Conservation (phyloP, 495 filamentous ascomycete species). For the Trichoderma virens region DNA sequence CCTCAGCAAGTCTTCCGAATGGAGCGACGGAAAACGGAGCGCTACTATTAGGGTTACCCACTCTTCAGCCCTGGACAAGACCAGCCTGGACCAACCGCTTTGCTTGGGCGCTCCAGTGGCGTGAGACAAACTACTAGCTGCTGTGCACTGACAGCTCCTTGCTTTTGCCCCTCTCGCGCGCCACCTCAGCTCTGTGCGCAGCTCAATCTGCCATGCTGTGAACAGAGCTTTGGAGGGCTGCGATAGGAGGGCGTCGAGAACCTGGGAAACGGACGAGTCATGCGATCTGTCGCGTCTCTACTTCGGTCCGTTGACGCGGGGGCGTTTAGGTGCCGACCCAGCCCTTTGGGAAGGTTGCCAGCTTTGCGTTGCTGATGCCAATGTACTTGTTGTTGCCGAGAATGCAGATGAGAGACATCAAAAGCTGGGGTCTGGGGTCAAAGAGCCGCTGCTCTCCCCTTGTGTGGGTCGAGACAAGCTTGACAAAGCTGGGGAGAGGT, state of each 20-base stretch:
- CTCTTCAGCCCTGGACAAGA: conserved; percentile 4
- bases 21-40: conserved; percentile 2
- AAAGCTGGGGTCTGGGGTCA: background rate
- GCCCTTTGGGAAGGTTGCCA: background rate
- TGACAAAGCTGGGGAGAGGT: background rate
- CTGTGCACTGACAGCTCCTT: conserved; percentile 7
- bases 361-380: background rate
- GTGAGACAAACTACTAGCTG: conserved; percentile 7
- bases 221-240: background rate
- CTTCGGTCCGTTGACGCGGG: background rate
- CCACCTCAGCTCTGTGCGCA: conserved; percentile 4
- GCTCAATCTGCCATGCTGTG: background rate
- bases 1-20: background rate
- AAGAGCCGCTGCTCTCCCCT: conserved; percentile 1
- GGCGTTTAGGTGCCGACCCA: background rate
- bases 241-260: background rate
- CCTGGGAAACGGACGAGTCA: background rate
- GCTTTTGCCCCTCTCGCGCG: background rate
- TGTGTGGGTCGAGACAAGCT: background rate
- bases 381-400: background rate
- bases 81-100: background rate
- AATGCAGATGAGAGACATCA: conserved; percentile 3
- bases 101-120: background rate
- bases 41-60: background rate
- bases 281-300: background rate